Conservation (phyloP, 83 land plant species). For the Picea abies region DNA sequence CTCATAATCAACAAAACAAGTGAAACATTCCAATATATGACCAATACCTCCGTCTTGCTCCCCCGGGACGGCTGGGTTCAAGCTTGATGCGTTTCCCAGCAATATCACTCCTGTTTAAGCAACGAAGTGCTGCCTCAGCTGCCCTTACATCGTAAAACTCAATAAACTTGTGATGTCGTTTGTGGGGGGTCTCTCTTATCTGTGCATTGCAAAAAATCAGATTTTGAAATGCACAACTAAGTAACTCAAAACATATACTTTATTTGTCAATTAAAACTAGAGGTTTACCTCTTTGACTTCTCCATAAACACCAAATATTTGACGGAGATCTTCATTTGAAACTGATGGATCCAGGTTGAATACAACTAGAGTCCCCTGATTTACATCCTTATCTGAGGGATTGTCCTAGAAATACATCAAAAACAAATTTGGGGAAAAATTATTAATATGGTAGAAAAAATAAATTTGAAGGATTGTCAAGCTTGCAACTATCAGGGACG, state of each 20-base stretch:
- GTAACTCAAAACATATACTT: neutral
- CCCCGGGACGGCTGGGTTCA: slow-evolving; percentile 90
- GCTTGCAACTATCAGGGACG: neutral
- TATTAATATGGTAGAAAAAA: neutral
- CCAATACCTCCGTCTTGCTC: slow-evolving; percentile 72
- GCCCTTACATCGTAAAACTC: slow-evolving; percentile 88
- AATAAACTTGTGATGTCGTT: slow-evolving; percentile 82
- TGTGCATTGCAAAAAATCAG: slow-evolving; percentile 12
- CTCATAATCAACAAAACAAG: neutral
- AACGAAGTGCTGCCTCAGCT: slow-evolving; percentile 74
- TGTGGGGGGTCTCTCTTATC: slow-evolving; percentile 91
- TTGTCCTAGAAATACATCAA: slow-evolving; percentile 35
- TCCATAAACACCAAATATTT: slow-evolving; percentile 57
- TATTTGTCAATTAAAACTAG: neutral
- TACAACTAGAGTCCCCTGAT: slow-evolving; percentile 19
- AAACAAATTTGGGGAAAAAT: neutral
- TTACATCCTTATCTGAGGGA: too few species aligned
- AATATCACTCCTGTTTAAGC: slow-evolving; percentile 79
- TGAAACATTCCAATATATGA: neutral
- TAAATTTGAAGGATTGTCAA: neutral
- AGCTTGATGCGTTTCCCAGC: slow-evolving; percentile 88
- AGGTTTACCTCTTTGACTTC: slow-evolving; percentile 50
- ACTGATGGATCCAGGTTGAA: slow-evolving; percentile 60
- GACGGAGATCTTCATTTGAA: slow-evolving; percentile 54
- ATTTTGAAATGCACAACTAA: neutral